phyloP scores from a whole-genome alignment of 495 filamentous ascomycete species.

The Mytilinidion resinicola region DNA sequence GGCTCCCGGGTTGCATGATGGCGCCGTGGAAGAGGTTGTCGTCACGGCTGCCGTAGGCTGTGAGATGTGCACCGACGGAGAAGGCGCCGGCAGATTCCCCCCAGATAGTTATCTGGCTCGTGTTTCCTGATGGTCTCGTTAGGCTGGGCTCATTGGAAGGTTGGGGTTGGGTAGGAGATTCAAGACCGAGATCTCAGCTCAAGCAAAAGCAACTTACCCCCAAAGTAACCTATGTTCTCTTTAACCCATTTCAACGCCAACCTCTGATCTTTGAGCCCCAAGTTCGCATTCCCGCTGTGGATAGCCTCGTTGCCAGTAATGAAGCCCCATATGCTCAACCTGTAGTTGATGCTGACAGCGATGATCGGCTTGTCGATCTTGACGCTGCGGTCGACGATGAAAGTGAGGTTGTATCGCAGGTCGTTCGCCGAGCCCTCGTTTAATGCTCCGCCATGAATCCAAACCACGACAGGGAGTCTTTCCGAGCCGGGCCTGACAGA shows the following conservation, averaged over 20 bases:
- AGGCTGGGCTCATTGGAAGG: neutral
- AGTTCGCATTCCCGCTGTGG: conserved; percentile 46
- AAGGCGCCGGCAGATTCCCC: conserved; percentile 26
- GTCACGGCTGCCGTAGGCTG: conserved; percentile 37
- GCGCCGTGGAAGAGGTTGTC: conserved; percentile 48
- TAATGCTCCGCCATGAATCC: conserved; percentile 54
- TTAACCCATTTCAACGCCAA: conserved; percentile 57
- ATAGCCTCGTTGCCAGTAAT: conserved; percentile 38
- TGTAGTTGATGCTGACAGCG: conserved; percentile 56
- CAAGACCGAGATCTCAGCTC: neutral
- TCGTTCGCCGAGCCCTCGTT: conserved; percentile 28
- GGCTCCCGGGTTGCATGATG: conserved; percentile 44
- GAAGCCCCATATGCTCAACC: conserved; percentile 51
- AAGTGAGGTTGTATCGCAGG: conserved; percentile 46
- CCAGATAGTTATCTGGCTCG: conserved; percentile 33
- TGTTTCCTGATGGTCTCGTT: conserved; percentile 22
- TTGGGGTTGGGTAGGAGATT: too few relatives aligned
- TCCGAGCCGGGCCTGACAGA: conserved; percentile 17
- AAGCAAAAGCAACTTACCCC: conserved; percentile 23
- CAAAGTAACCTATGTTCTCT: conserved; percentile 40
- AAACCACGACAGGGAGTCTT: conserved; percentile 59
- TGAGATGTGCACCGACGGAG: conserved; percentile 36
- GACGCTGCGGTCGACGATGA: conserved; percentile 48
- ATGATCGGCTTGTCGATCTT: conserved; percentile 54
- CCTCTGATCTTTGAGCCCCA: conserved; percentile 54